A percentile compares a stretch with the other conserved stretches of the same genome.
These are phyloP conservation scores for Hanseniaspora lindneri DNA, from an alignment of 805 yeast species.

Conservation along the genomic window DNA sequence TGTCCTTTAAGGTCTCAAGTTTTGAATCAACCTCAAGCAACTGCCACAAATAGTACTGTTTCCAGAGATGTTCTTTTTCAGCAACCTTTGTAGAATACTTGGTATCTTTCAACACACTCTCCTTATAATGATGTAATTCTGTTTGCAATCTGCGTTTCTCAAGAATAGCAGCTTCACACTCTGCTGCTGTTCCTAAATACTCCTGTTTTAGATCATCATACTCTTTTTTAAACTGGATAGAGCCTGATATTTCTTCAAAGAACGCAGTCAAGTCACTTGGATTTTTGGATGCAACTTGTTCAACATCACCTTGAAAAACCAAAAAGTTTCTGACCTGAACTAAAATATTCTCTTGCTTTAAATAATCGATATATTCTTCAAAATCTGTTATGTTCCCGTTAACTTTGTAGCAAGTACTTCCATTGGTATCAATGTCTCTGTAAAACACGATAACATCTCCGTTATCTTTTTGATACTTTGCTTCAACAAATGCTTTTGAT, in stretches of 20 bases:
- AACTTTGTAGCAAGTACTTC: conserved; percentile 56
- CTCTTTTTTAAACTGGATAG: conserved; percentile 51
- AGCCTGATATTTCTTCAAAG: conserved; percentile 76
- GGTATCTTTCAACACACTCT: conserved; percentile 61
- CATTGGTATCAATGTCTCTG: conserved; percentile 47
- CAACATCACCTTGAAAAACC: conserved; percentile 96
- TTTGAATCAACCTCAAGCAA: conserved; percentile 47
- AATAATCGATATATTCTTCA: conserved; percentile 48
- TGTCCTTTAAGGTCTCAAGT: conserved; percentile 22
- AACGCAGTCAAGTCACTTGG: conserved; percentile 60
- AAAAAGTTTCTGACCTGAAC: conserved; percentile 83
- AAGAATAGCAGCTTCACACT: conserved; percentile 51
- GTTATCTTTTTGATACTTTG: conserved; percentile 47
- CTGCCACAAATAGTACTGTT: conserved; percentile 47
- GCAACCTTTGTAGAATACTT: conserved; percentile 45
- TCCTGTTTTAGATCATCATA: conserved; percentile 55
- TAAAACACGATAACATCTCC: conserved; percentile 45
- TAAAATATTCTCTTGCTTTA: conserved; percentile 68
- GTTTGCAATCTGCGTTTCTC: conserved; percentile 57
- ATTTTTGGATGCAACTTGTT: conserved; percentile 78
- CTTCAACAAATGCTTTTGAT: conserved; percentile 58
- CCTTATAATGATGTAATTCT: conserved; percentile 67
- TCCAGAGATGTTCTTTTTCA: conserved; percentile 39
- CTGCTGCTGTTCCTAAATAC: conserved; percentile 52
- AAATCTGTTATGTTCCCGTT: conserved; percentile 52